Evolutionary conservation across 2,329 filamentous ascomycete species (phyloP).

Genomic region (Diaporthe vexans): DNA sequence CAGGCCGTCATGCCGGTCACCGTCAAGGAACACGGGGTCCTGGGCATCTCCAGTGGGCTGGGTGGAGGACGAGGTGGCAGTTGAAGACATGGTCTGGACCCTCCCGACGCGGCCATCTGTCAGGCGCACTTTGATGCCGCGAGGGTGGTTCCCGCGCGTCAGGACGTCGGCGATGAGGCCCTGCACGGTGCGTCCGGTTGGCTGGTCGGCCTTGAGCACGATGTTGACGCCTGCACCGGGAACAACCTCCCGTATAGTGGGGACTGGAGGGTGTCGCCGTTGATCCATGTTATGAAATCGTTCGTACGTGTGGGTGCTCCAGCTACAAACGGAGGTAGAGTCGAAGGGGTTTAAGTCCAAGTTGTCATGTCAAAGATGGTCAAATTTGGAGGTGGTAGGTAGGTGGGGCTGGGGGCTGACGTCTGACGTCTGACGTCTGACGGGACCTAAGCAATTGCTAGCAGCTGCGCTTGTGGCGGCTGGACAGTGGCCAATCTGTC

Average conservation of each 20-base stretch:
- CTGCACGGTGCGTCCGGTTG: slow-evolving; percentile 77
- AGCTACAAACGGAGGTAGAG: neutral
- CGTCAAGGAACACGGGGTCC: neutral
- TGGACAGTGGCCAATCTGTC: neutral
- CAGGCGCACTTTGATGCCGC: slow-evolving; percentile 84
- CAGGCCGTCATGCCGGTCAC: neutral
- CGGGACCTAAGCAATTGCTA: neutral
- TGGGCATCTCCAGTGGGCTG: slow-evolving; percentile 19
- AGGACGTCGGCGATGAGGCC: slow-evolving; percentile 77
- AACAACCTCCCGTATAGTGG: slow-evolving; percentile 65
- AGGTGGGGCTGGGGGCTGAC: too few relatives aligned
- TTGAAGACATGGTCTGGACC: slow-evolving; percentile 73
- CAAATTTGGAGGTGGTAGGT: neutral
- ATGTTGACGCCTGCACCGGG: slow-evolving; percentile 78
- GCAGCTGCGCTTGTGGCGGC: too few relatives aligned
- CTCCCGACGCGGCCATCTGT: slow-evolving; percentile 79
- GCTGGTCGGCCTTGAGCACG: slow-evolving; percentile 82
- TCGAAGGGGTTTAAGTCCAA: neutral
- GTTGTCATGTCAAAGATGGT: neutral
- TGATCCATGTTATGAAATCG: neutral
- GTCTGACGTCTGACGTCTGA: too few relatives aligned
- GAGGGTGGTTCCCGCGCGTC: slow-evolving; percentile 80
- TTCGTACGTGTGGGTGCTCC: neutral
- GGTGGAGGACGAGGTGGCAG: neutral
- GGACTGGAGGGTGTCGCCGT: slow-evolving; percentile 52